phyloP scores from a whole-genome alignment of 805 yeast species.

The Suhomyces pyralidae region DNA sequence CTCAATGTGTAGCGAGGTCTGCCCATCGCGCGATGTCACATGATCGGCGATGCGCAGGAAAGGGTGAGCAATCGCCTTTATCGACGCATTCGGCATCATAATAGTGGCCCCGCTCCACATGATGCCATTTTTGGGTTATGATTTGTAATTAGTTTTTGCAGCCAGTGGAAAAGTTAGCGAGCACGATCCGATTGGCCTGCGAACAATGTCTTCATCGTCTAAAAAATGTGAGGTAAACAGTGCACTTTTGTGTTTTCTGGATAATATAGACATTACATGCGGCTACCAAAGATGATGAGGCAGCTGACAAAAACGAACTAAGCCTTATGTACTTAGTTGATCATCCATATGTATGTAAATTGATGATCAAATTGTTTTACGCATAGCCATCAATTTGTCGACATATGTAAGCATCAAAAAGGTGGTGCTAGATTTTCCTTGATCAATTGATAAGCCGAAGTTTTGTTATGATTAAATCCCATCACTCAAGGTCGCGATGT shows the following conservation, averaged over 20 bases:
- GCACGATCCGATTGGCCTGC: neutral
- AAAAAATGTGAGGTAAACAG: no score
- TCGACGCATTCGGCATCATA: neutral
- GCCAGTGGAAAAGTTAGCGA: neutral
- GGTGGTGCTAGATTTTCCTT: no score
- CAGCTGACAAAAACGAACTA: no score
- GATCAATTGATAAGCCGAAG: neutral
- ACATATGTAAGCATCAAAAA: no score
- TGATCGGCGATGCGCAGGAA: neutral
- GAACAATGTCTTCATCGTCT: neutral
- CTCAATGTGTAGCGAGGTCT: neutral
- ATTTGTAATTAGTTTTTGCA: neutral
- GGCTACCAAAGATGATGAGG: no score
- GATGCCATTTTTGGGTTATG: neutral
- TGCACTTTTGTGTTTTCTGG: neutral
- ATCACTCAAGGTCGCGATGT: neutral
- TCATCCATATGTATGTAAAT: no score
- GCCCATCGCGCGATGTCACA: constrained; percentile 2
- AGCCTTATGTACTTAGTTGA: no score
- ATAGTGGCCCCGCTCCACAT: neutral
- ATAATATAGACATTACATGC: neutral
- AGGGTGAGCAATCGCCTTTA: neutral
- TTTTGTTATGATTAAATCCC: neutral
- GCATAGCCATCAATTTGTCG: no score
- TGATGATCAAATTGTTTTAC: no score